Base-by-base conservation (phyloP, 129 eudicot species). In the Flaveria sonorensis region DNA sequence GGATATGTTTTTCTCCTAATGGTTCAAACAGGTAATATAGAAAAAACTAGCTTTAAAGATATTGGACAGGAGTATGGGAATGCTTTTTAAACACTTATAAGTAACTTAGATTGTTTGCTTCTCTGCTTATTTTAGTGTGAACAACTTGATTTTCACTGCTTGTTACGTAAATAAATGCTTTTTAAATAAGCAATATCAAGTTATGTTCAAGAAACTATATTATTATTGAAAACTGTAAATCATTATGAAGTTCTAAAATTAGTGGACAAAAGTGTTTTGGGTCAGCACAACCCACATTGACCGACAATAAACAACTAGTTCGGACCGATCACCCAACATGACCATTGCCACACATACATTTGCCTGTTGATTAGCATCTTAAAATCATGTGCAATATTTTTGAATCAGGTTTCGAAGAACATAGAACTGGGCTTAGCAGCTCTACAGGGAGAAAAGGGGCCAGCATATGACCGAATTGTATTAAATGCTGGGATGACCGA, bases 401-500 rank as follows among this genome's bases (percentile, higher is more conserved):
- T 51, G 13, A 60, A 24, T 23, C 81, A 94, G 99, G 91, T 94
- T 8, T 74, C 93, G 39, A 94, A 71, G 87, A 94, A 94, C 72
- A 89, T 94, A 74, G 99, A 91, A 79, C 61, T 91, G 77, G 97
- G 99, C 28, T 82, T 94, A 80, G 86, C 90, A 75, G 99, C 99
- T 71, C 84, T 94, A 63, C 86, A 89, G 14, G 99, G 99, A 53
- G 96, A 94, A 76, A 94, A 85, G 75, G 97, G 99, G 10, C 96
- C 99, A 2, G 90, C 94, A 12, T 94, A 91, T 66, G 99, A 94
- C 66, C 88, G 97, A 53, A 94, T 94, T 0, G 73, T 94, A 23
- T 74, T 94, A 70, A 91, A 91, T 21, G 97, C 99, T 43, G 99
- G 90, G 73, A 88, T 94, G 87, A 86, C 88, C 9, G 99, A 94